Evolutionary conservation across 768 basidiomycete genomes (phyloP), one percentile per base, ranked within the genome.

Genomic region (Baorangia bicolor): DNA sequence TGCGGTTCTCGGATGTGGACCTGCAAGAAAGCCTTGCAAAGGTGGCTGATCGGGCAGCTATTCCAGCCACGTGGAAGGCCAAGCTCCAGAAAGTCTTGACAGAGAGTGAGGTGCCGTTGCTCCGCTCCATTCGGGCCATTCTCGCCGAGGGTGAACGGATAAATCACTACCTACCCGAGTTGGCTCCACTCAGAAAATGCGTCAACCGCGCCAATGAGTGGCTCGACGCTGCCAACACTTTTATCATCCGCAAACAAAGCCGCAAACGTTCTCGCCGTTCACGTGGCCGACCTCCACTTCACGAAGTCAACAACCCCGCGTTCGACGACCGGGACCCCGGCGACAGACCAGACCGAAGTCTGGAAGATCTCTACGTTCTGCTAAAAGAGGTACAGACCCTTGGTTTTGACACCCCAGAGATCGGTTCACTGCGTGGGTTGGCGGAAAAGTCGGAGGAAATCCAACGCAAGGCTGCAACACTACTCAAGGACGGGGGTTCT

Each of bases 141-240:
- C 78, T 94, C 25, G 83, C 88, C 0, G 95, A 97, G 69, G 95
- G 90, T 14, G 93, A 97, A 61, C 89, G 88, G 51, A 91, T 95
- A 70, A 87, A 82, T 53, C 84, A 84, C 66, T 77, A 80, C 31
- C 80, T 95, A 14, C 78, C 84, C 2, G 92, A 95, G 70, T 77
- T 94, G 52, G 71, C 75, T 28, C 74, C 81, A 44, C 81, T 98
- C 35, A 82, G 87, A 42, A 90, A 85, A 71, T 91, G 91, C 65
- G 91, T 98, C 49, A 81, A 70, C 41, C 80, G 84, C 58, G 94
- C 90, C 20, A 92, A 86, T 59, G 88, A 89, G 64, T 95, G 94
- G 94, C 77, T 94, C n/a, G 92, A 93, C 55, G 78, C 84, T 10
- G 90, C 90, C 31, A 90, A 90, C 60, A 77, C 81, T 0, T 91